Conservation (phyloP, 306 rosid genomes). For the Inga oerstediana region DNA sequence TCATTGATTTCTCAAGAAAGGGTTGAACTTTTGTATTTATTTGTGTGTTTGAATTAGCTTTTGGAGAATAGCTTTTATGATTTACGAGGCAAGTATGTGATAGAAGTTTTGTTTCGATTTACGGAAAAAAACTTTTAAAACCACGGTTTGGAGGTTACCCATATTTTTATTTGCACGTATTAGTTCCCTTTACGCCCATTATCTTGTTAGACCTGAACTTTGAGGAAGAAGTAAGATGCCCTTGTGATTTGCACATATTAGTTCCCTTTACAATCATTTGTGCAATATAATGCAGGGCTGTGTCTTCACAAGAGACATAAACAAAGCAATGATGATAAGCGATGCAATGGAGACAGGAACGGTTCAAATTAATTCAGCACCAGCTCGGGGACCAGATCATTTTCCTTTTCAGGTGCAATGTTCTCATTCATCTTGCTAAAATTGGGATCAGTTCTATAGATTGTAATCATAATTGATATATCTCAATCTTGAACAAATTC, state of each 20-base stretch:
- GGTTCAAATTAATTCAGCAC: constrained; percentile 88
- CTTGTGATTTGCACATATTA: background rate
- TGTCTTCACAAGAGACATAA: constrained; percentile 79
- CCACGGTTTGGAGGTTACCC: too few species aligned
- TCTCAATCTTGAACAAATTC: background rate
- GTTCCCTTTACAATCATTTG: background rate
- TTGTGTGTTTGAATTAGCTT: too few species aligned
- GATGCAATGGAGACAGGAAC: constrained; percentile 93
- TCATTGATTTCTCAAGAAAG: background rate
- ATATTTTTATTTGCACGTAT: background rate
- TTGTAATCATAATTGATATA: background rate
- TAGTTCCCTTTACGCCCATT: background rate
- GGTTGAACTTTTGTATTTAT: background rate
- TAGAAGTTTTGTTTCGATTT: too few species aligned
- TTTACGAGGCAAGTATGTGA: too few species aligned
- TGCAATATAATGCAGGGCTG: constrained; percentile 57
- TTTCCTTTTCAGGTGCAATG: constrained; percentile 80
- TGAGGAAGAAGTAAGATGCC: background rate
- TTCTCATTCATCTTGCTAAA: constrained; percentile 17
- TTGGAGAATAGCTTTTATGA: too few species aligned
- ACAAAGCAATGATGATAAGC: constrained; percentile 80
- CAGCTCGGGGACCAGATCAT: constrained; percentile 91
- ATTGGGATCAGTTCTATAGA: background rate
- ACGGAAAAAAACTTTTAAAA: too few species aligned
- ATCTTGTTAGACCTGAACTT: background rate